Evolutionary conservation across 2,329 filamentous ascomycete genomes (phyloP), one percentile per base, ranked within the genome.

Genomic region (Rhinocladiella mackenziei): DNA sequence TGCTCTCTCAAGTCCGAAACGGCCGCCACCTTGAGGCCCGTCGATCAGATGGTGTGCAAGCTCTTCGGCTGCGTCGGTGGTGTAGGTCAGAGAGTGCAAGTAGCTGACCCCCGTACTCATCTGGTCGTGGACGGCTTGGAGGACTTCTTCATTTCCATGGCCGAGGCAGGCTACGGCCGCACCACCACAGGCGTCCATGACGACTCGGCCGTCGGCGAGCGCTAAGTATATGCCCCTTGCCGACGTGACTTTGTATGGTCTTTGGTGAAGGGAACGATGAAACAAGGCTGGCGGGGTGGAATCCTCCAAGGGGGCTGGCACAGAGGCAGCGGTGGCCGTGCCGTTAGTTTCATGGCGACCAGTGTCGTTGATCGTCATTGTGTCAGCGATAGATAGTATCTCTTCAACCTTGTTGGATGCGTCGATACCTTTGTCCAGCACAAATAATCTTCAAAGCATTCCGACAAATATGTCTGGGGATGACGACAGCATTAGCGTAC

Each of bases 161-260:
- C 86, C 86, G 7, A 91, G 67, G 58, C 81, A 83, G 7, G 80
- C 73, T 3, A 89, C 84, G 84, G 54, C 54, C 3, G 2, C 86
- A 83, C 86, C 86, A 19, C 82, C 77, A 14, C 81, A 84, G 1
- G 79, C 82, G 61, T 92, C 86, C 10, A 89, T 74, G 31, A 92
- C 75, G 23, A 66, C 69, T 17, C 74, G 71, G 1, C 81, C 81
- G 58, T 73, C 70, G 53, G 67, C 66, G 1, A 80, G 65, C 23
- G 67, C 63, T n/a, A 80, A 62, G 47, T 73, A 75, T 52, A 72
- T 69, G 8, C 74, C 76, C 43, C 69, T 62, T 4, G 70, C 77
- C 0, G 66, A 70, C 7, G 69, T 59, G 3, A 76, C 75, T 36
- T 62, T 66, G 38, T 66, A 62, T n/a, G 76, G 71, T 14, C 66